Evolutionary conservation across 345 rosid species (phyloP), one percentile per base, ranked within the genome.

Genomic region (Euphorbia lathyris): DNA sequence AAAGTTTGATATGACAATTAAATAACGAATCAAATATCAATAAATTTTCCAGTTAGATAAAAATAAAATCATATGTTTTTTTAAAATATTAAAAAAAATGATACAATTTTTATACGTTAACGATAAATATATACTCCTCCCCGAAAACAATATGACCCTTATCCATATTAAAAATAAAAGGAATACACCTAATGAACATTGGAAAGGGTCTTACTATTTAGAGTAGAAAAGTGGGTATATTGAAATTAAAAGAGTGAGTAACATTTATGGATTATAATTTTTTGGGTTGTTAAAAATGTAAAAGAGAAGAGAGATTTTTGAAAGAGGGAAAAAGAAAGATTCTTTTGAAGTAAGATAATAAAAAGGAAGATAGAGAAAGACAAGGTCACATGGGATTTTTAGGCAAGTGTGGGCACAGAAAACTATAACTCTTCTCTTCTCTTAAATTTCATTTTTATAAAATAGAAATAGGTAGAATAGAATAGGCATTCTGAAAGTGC

Each of bases 401-500:
- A 30, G 48, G 52, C 48, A 48, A 56, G 76, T 66, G 68, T 63
- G 69, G 83, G 88, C 83, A 70, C 88, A 52, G 84, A 83, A 80
- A 71, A 74, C 79, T 38, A 80, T 53, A 66, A 40, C 59, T 9
- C 42, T 4, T 3, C 3, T 3, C 7, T 17, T 40, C 52, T 2
- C 29, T 17, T 45, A 14, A 45, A 11, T 45, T 19, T n/a, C 17
- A 11, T 32, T 1, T n/a, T 59, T 17, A 27, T 6, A 25, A 42
- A 17, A n/a, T 25, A 66, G 38, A 58, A n/a, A n/a, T n/a, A n/a
- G n/a, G n/a, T n/a, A n/a, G n/a, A n/a, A n/a, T n/a, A n/a, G n/a
- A n/a, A 34, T 34, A 34, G 38, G 38, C 38, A 3, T 34, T 34
- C 4, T 2, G 38, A 72, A 65, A 72, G 69, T 72, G 66, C 73